Percentiles rank a stretch among this genome's conserved stretches.
These are phyloP conservation scores for Cercophora newfieldiana DNA, from an alignment of 495 filamentous ascomycete genomes.

Conservation along the genomic window DNA sequence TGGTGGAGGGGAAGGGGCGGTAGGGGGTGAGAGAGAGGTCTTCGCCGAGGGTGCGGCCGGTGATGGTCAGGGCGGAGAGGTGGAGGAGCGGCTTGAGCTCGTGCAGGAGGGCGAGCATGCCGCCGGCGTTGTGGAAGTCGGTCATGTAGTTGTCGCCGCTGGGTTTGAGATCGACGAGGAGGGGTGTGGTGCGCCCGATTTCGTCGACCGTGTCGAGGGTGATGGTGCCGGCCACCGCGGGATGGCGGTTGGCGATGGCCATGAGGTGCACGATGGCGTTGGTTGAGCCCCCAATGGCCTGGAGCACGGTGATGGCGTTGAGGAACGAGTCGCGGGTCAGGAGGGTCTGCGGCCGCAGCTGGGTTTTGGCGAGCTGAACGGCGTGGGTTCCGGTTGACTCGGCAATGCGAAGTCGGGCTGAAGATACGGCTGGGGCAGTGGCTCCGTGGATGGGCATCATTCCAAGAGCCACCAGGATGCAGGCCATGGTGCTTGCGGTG, in stretches of 20 bases:
- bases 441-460: conserved; percentile 63
- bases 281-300: conserved; percentile 69
- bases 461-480: conserved; percentile 61
- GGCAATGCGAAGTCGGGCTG: conserved; percentile 61
- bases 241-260: conserved; percentile 64
- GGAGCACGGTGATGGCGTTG: conserved; percentile 68
- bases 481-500: conserved; percentile 70
- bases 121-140: conserved; percentile 68
- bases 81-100: conserved; percentile 58
- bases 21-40: conserved; percentile 50
- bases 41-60: conserved; percentile 59
- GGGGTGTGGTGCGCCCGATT: conserved; percentile 58
- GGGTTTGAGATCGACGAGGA: conserved; percentile 67
- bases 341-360: conserved; percentile 51
- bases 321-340: conserved; percentile 62
- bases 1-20: conserved; percentile 37
- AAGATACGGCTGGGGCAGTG: conserved; percentile 65
- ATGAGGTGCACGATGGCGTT: conserved; percentile 68
- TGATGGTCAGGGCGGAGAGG: conserved; percentile 57
- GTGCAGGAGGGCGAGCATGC: conserved; percentile 60
- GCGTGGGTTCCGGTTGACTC: conserved; percentile 63
- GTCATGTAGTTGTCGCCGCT: conserved; percentile 71
- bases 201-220: conserved; percentile 59
- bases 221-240: conserved; percentile 53
- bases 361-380: conserved; percentile 34